These are phyloP conservation scores for Lodderomyces theae DNA, from an alignment of 1,139 yeast species.

Conservation along the genomic window DNA sequence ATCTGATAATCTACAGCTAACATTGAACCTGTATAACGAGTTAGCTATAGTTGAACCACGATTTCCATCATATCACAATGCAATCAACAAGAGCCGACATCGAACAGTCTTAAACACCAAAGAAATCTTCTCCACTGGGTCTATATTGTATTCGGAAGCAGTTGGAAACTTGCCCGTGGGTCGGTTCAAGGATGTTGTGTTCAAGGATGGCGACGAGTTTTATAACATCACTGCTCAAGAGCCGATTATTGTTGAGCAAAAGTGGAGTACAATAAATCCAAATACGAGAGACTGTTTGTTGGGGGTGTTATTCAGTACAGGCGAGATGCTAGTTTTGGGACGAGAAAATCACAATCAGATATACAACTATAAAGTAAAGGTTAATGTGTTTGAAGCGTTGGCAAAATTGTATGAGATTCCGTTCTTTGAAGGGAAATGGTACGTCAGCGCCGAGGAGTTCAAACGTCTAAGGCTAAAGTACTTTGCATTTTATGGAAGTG, in stretches of 20 bases:
- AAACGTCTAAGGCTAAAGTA: slow-evolving; percentile 26
- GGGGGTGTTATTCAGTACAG: slow-evolving; percentile 39
- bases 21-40: slow-evolving; percentile 36
- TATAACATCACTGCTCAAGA: slow-evolving; percentile 33
- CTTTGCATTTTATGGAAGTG: slow-evolving; percentile 26
- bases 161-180: slow-evolving; percentile 30
- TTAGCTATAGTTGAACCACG: slow-evolving; percentile 39
- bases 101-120: slow-evolving; percentile 25
- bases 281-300: slow-evolving; percentile 29
- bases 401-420: slow-evolving; percentile 22
- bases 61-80: slow-evolving; percentile 35
- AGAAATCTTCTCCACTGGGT: slow-evolving; percentile 27
- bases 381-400: slow-evolving; percentile 28
- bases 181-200: slow-evolving; percentile 25
- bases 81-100: slow-evolving; percentile 17
- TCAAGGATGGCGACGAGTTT: slow-evolving; percentile 29
- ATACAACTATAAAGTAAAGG: slow-evolving; percentile 25
- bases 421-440: slow-evolving; percentile 6
- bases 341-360: slow-evolving; percentile 21
- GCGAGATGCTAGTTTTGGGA: slow-evolving; percentile 35
- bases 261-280: slow-evolving; percentile 31
- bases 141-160: slow-evolving; percentile 29
- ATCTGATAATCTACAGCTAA: slow-evolving; percentile 38
- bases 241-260: slow-evolving; percentile 34
- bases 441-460: slow-evolving; percentile 20